Conservation (phyloP, 169 alveolate species). For the Fabrea salina region DNA sequence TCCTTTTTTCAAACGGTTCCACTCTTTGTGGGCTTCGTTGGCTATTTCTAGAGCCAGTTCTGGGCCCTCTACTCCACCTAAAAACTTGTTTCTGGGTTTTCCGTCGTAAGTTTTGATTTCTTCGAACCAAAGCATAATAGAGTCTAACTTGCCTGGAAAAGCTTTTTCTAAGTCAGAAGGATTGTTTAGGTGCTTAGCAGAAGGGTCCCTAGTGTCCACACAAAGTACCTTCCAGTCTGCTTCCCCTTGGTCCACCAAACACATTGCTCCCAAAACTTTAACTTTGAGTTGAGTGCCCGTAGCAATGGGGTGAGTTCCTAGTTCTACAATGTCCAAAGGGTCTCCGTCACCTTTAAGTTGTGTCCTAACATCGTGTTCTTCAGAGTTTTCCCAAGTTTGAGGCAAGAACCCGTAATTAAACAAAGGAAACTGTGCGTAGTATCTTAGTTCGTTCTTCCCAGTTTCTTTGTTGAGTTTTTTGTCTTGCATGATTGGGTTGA, state of each 20-base stretch:
- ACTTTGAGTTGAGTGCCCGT: conserved; percentile 47
- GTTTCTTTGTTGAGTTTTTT: conserved; percentile 47
- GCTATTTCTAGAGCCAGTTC: conserved; percentile 51
- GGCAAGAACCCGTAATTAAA: conserved; percentile 79
- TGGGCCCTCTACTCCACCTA: conserved; percentile 39
- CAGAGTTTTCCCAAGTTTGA: conserved; percentile 74
- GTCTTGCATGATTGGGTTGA: conserved; percentile 71
- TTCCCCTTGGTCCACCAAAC: conserved; percentile 76
- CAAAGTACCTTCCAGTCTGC: conserved; percentile 75
- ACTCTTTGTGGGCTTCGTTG: conserved; percentile 45
- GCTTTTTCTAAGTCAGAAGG: conserved; percentile 37
- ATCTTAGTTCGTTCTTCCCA: conserved; percentile 54
- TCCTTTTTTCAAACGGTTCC: conserved; percentile 24
- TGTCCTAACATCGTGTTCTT: neutral
- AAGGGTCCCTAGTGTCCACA: conserved; percentile 48
- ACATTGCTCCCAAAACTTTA: conserved; percentile 67
- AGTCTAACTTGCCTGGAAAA: conserved; percentile 40
- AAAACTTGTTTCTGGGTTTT: conserved; percentile 60
- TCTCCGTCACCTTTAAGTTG: conserved; percentile 70
- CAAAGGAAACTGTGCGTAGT: conserved; percentile 60
- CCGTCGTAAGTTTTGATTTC: conserved; percentile 71
- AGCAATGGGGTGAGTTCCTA: conserved; percentile 32
- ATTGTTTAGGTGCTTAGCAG: conserved; percentile 17
- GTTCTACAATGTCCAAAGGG: conserved; percentile 71
- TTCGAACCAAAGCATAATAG: conserved; percentile 61